Percentiles rank a stretch among this genome's conserved stretches.
Conservation (phyloP, 305 asterid genomes). For the Solanum chacoense region DNA sequence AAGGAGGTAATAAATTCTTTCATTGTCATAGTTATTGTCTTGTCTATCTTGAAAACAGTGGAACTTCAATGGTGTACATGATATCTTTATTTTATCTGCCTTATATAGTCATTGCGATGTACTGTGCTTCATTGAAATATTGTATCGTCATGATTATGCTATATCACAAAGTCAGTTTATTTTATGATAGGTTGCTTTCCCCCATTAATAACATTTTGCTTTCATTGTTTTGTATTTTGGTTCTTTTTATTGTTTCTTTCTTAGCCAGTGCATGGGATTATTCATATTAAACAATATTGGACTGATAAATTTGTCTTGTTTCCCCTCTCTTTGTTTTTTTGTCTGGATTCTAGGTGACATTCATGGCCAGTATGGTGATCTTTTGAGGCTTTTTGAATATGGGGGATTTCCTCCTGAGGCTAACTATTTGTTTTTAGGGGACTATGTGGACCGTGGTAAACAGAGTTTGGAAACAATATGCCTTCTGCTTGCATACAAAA, state of each 20-base stretch:
- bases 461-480: conserved; percentile 25
- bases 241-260: background rate
- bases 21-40: background rate
- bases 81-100: background rate
- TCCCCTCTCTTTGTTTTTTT: background rate
- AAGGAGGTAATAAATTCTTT: background rate
- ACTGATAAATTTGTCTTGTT: background rate
- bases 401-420: conserved; percentile 29
- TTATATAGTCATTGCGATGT: background rate
- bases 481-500: conserved; percentile 26
- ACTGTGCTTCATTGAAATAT: background rate
- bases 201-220: background rate
- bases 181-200: background rate
- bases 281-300: background rate
- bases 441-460: conserved; percentile 24
- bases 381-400: conserved; percentile 23
- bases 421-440: conserved; percentile 25
- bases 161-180: background rate
- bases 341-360: conserved; percentile 17
- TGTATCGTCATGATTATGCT: background rate
- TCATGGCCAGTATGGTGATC: conserved; percentile 30
- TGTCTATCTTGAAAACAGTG: background rate
- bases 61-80: background rate
- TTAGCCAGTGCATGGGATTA: background rate
- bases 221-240: background rate